Evolutionary conservation across 2,329 filamentous ascomycete genomes (phyloP), one percentile per base, ranked within the genome.

Genomic region (Tothia fuscella): DNA sequence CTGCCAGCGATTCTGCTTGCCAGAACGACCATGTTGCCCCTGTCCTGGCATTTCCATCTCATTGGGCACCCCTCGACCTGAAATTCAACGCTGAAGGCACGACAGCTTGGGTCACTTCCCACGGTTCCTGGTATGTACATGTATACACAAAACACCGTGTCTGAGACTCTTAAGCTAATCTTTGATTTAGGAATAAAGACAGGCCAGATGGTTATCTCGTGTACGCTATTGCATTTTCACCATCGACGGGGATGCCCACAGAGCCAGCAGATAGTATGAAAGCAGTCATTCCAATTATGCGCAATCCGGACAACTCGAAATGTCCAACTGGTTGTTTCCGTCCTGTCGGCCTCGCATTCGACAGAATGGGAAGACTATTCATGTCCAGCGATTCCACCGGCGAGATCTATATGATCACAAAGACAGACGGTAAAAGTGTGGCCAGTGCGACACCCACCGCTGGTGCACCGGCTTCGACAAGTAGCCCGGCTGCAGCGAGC

Each of bases 31-130:
- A n/a, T n/a, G 49, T 63, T n/a, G 53, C 64, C 3, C 64, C 69
- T 4, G 55, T 74, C 1, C 61, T 86, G 21, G 74, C 73, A 0
- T 75, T 80, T 53, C 61, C 69, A 38, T 73, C 81, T 1, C 82
- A 87, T 53, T 78, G 71, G 54, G 80, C 82, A 0, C 82, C 82
- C 1, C 63, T n/a, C n/a, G 80, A 84, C 48, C 72, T 86, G 52
- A 74, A 76, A 46, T 87, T 87, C 62, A 67, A 72, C 47, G 52
- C 63, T 30, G 73, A 72, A 26, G 70, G 67, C 10, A 68, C 65
- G 2, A 61, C 63, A 2, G 80, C 78, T 1, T 86, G 74, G 60
- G 62, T 87, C 14, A 67, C 75, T 1, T 83, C 86, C 59, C 81
- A 84, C 56, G 81, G 82, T 12, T 80, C 74, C 56, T 85, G 80